Evolutionary conservation across 805 yeast species (phyloP).

Genomic region (Blastobotrys parvus): DNA sequence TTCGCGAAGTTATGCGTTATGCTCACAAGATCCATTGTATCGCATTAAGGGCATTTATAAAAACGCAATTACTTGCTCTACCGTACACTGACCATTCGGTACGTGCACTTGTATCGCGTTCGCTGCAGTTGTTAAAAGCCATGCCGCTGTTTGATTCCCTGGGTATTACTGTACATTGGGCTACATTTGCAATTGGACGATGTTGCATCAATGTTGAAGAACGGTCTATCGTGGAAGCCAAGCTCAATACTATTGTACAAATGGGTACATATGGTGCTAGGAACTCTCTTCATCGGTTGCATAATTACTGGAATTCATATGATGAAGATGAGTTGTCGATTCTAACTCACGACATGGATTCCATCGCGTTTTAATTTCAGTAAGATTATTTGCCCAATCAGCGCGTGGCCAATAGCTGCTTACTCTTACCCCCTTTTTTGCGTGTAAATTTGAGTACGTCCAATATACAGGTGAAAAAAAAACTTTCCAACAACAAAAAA

Average conservation of each 20-base stretch:
- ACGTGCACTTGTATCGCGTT: slow-evolving; percentile 2
- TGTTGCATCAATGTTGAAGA: slow-evolving; percentile 8
- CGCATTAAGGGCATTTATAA: slow-evolving; percentile 9
- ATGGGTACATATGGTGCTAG: slow-evolving; percentile 12
- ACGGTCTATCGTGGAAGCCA: slow-evolving; percentile 8
- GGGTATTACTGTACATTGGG: slow-evolving; percentile 15
- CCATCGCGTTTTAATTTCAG: slow-evolving; percentile 8
- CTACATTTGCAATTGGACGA: slow-evolving; percentile 12
- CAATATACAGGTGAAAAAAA: not conserved
- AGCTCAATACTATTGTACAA: slow-evolving; percentile 7
- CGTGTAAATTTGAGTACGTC: not conserved
- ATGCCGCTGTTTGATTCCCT: slow-evolving; percentile 10
- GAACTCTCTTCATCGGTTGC: slow-evolving; percentile 13
- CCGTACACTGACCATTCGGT: slow-evolving; percentile 1
- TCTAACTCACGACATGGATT: slow-evolving; percentile 10
- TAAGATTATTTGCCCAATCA: not conserved
- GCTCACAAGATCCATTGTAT: slow-evolving; percentile 11
- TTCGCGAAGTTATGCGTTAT: slow-evolving; percentile 7
- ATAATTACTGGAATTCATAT: slow-evolving; percentile 11
- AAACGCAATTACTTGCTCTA: slow-evolving; percentile 4
- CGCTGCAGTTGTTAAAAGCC: slow-evolving; percentile 3
- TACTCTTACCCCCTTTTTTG: not conserved
- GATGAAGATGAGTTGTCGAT: slow-evolving; percentile 6
- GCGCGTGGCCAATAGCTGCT: not conserved
- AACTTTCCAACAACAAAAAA: not conserved